A percentile compares a stretch with the other conserved stretches of the same genome.
These are phyloP conservation scores for Pleurotus tuoliensis DNA, from an alignment of 768 basidiomycete species.

Conservation along the genomic window DNA sequence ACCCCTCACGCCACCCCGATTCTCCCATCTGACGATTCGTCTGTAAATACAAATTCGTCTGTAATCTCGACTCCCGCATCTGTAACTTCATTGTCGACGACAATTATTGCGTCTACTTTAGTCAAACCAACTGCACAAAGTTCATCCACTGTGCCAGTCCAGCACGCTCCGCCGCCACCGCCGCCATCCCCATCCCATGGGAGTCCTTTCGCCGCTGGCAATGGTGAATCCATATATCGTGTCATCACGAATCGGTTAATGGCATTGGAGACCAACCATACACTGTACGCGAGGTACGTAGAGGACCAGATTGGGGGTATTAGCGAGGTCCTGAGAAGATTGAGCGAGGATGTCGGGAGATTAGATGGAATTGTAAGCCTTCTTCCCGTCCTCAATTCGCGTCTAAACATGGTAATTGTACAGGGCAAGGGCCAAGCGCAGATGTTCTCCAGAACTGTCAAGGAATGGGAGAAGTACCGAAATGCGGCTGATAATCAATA, in stretches of 20 bases:
- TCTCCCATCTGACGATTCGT: not conserved
- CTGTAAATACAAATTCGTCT: not conserved
- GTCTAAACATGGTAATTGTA: not conserved
- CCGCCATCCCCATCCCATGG: constrained; percentile 2
- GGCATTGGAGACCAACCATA: constrained; percentile 82
- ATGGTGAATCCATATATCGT: constrained; percentile 91
- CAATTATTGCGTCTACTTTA: constrained; percentile 7
- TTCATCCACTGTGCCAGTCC: constrained; percentile 1
- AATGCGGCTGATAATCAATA: constrained; percentile 68
- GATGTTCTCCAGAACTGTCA: constrained; percentile 56
- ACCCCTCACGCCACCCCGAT: too few species aligned
- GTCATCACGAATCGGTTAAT: constrained; percentile 93
- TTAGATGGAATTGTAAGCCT: constrained; percentile 68
- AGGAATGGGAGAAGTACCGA: constrained; percentile 69
- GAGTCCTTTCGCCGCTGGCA: constrained; percentile 8
- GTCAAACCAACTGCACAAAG: not conserved
- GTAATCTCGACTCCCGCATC: not conserved
- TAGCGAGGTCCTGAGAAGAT: constrained; percentile 64
- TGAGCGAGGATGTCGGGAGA: constrained; percentile 77
- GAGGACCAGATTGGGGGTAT: constrained; percentile 84
- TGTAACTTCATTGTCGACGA: constrained; percentile 1
- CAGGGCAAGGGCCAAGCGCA: constrained; percentile 72
- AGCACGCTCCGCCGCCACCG: constrained; percentile 4
- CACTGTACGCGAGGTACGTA: constrained; percentile 78
- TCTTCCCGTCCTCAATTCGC: not conserved